A percentile compares a stretch with the other conserved stretches of the same genome.
Conservation (phyloP, 345 rosid species). For the Hirschfeldia incana region DNA sequence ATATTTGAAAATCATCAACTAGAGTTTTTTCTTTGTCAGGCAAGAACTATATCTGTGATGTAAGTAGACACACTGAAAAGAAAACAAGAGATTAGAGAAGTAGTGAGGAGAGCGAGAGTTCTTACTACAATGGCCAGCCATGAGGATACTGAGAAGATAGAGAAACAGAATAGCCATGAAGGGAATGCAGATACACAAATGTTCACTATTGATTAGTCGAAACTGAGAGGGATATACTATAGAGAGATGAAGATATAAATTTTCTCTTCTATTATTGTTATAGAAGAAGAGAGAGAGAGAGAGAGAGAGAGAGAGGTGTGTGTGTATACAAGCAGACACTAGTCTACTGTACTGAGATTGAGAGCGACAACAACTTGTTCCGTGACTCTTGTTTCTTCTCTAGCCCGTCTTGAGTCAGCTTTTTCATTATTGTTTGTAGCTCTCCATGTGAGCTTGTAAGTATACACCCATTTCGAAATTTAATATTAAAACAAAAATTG, state of each 20-base stretch:
- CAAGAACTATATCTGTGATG: not conserved
- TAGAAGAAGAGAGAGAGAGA: conserved; percentile 1
- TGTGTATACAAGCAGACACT: conserved; percentile 5
- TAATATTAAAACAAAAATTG: not conserved
- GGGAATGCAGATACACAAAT: conserved; percentile 6
- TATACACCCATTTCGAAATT: not conserved
- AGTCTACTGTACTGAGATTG: conserved; percentile 28
- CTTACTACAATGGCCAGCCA: conserved; percentile 58
- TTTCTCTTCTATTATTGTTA: not conserved
- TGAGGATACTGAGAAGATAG: conserved; percentile 46
- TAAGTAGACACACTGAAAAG: not conserved
- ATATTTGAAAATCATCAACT: not conserved
- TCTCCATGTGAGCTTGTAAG: conserved; percentile 24
- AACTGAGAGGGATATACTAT: not conserved
- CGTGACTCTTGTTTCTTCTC: conserved; percentile 43
- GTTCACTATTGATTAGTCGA: conserved; percentile 5
- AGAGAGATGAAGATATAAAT: not conserved
- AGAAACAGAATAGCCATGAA: conserved; percentile 52
- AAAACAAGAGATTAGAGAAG: not conserved
- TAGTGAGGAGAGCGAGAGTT: not conserved
- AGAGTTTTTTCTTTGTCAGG: not conserved
- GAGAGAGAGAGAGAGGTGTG: not conserved
- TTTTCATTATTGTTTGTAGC: conserved; percentile 37
- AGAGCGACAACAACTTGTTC: conserved; percentile 35
- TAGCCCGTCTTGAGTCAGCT: conserved; percentile 37